phyloP scores from a whole-genome alignment of 148 eudicot species.

The Polygonum maritimum region DNA sequence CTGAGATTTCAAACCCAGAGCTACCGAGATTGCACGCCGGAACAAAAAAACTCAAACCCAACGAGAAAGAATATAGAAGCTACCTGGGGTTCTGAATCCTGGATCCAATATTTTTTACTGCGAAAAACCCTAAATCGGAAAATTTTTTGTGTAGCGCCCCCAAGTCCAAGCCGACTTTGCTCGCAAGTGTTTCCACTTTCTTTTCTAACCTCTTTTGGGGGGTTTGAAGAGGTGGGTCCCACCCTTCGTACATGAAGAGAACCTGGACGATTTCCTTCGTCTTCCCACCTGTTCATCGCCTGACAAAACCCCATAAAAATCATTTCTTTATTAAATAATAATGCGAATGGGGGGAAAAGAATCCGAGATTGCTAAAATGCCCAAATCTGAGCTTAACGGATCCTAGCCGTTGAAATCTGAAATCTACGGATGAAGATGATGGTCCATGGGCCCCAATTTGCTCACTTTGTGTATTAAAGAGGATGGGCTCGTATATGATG shows the following conservation, averaged over 20 bases:
- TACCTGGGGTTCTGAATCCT: not conserved
- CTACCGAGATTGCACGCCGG: not conserved
- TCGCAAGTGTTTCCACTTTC: not conserved
- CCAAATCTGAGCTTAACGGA: not conserved
- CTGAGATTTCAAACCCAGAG: not conserved
- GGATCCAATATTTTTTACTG: not conserved
- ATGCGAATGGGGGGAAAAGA: too few relatives aligned
- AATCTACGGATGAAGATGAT: not conserved
- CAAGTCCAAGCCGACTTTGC: not conserved
- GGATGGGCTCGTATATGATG: not conserved
- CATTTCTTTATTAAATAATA: not conserved
- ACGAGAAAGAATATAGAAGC: not conserved
- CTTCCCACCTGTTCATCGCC: conserved; percentile 3
- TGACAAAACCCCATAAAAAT: not conserved
- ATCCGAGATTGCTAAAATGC: not conserved
- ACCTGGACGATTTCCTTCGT: conserved; percentile 10
- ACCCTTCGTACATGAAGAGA: conserved; percentile 2
- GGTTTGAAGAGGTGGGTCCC: not conserved
- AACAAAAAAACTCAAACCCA: not conserved
- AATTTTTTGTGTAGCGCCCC: not conserved
- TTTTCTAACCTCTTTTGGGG: not conserved
- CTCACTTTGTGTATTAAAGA: not conserved
- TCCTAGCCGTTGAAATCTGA: not conserved
- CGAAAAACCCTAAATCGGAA: conserved; percentile 7
- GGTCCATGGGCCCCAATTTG: not conserved